Evolutionary conservation across 306 rosid genomes (phyloP).

Genomic region (Malus fusca): DNA sequence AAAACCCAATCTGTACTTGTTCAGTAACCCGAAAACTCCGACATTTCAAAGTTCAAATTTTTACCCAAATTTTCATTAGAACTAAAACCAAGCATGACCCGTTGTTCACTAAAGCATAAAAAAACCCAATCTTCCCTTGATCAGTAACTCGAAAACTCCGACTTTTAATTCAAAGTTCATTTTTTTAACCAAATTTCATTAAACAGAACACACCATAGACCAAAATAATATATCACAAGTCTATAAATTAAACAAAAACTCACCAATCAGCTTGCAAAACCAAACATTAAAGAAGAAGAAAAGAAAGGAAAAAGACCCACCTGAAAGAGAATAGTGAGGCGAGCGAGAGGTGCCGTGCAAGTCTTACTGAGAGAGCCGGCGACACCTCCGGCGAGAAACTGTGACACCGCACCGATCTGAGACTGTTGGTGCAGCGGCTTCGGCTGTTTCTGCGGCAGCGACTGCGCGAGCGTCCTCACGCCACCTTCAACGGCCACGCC

Average conservation of each 20-base stretch:
- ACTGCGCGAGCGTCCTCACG: conserved; percentile 39
- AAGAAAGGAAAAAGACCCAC: conserved; percentile 18
- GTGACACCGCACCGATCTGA: conserved; percentile 73
- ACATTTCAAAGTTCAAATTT: neutral
- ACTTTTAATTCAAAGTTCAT: neutral
- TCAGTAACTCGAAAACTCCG: neutral
- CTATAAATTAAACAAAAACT: neutral
- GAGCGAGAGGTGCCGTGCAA: conserved; percentile 97
- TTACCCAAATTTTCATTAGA: neutral
- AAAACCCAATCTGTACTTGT: neutral
- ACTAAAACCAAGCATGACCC: neutral
- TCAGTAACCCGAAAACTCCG: neutral
- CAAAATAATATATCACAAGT: neutral
- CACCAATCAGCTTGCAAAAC: neutral
- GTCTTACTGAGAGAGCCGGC: conserved; percentile 93
- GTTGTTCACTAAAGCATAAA: neutral
- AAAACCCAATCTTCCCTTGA: neutral
- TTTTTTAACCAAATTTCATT: neutral
- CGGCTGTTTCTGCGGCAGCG: conserved; percentile 24
- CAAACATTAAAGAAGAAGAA: neutral
- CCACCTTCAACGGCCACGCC: conserved; percentile 56
- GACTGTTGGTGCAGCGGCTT: conserved; percentile 43
- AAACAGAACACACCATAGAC: neutral
- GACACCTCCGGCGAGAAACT: conserved; percentile 90
- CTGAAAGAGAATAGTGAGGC: conserved; percentile 96